Percentiles rank a stretch among this genome's conserved stretches.
These are phyloP conservation scores for Tarenaya hassleriana DNA, from an alignment of 345 rosid species.

Conservation along the genomic window DNA sequence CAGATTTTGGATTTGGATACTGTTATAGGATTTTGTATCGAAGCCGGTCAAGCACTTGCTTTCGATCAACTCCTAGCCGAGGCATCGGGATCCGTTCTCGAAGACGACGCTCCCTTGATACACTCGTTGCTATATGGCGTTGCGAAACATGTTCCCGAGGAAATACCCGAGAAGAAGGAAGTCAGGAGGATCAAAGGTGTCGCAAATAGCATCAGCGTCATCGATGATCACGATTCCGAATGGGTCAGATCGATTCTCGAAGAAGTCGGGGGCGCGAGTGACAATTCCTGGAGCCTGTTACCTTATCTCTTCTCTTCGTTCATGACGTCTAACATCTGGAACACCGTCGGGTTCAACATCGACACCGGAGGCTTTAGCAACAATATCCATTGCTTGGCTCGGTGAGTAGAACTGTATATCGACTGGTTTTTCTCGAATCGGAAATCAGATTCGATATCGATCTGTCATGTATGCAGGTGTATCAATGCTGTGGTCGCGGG, in stretches of 20 bases:
- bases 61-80: slow-evolving; percentile 89
- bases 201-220: slow-evolving; percentile 52
- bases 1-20: slow-evolving; percentile 97
- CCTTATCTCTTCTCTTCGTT: slow-evolving; percentile 85
- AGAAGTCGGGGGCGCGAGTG: slow-evolving; percentile 89
- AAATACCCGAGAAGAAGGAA: slow-evolving; percentile 80
- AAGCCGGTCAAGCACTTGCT: slow-evolving; percentile 97
- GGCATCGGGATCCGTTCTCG: slow-evolving; percentile 86
- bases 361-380: slow-evolving; percentile 95
- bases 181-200: slow-evolving; percentile 74
- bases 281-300: slow-evolving; percentile 88
- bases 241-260: slow-evolving; percentile 87
- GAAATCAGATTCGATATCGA: background rate
- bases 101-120: slow-evolving; percentile 77
- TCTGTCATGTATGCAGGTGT: slow-evolving; percentile 49
- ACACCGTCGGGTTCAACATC: slow-evolving; percentile 76
- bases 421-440: background rate
- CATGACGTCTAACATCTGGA: slow-evolving; percentile 91
- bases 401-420: slow-evolving; percentile 48
- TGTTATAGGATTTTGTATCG: slow-evolving; percentile 80
- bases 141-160: slow-evolving; percentile 76
- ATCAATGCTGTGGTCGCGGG: slow-evolving; percentile 89
- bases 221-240: slow-evolving; percentile 87
- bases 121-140: slow-evolving; percentile 72
- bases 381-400: slow-evolving; percentile 92